Evolutionary conservation across 2,329 filamentous ascomycete genomes (phyloP), one percentile per base, ranked within the genome.

Genomic region (Emericellopsis atlantica): DNA sequence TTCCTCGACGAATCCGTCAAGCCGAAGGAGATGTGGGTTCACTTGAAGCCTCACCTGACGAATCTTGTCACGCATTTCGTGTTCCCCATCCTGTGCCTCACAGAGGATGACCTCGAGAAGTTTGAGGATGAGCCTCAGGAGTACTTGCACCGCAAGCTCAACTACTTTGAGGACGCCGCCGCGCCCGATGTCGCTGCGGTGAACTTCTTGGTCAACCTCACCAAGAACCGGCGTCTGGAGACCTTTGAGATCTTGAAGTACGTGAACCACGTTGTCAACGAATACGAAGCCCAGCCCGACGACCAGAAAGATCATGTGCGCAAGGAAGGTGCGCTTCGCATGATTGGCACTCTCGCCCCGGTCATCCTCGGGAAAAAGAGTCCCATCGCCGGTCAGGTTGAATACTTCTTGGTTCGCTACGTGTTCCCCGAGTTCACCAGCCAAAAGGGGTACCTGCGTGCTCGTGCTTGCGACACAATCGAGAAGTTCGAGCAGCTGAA

Each of bases 371-470:
- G 88, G 51, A 98, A 96, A 73, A 96, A 96, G 74, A 95, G 89
- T 55, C 92, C 92, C 1, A 95, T 98, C 49, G 92, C 90, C 31
- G 84, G 95, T 55, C 88, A 96, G 61, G 89, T 96, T 43, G 92
- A 98, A 62, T 95, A 95, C 62, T 98, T 98, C 71, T 84, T 98
- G 50, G 90, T 96, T 40, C 84, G 90, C 54, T 94, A 96, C 55
- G 92, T 98, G 43, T 96, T 98, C 69, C 92, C 92, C 37, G 92
- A 98, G 55, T 98, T 98, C 69, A 81, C 86, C 51, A 96, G 87
- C 63, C 72, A 79, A 12, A 85, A 94, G 56, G 92, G 90, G 31
- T 96, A 89, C 66, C 77, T 98, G 38, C 84, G 92, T 43, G 92
- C 92, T 29, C 82, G 92, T 48, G 92, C 92, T 49, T 98, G 92